Conservation (phyloP, 495 filamentous ascomycete species). For the Penicillium coffeae region DNA sequence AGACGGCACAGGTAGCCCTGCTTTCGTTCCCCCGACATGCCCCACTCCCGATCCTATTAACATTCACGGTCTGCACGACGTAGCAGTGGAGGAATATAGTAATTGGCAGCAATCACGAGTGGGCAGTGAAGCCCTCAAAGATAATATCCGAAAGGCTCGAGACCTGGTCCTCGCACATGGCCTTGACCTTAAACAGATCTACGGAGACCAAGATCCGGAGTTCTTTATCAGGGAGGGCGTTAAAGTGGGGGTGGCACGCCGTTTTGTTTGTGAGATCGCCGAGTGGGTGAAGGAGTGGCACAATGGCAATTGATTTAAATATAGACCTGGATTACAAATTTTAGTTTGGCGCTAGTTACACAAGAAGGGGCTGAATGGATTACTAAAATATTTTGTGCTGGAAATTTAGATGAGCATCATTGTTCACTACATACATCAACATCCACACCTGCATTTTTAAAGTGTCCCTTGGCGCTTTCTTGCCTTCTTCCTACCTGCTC, state of each 20-base stretch:
- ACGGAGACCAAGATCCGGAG: constrained; percentile 3
- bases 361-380: too few species aligned
- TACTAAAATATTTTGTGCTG: too few species aligned
- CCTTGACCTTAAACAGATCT: constrained; percentile 1
- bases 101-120: constrained; percentile 5
- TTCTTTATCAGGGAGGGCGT: constrained; percentile 7
- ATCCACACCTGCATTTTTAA: constrained; percentile 18
- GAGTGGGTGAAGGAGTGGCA: neutral
- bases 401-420: too few species aligned
- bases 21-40: too few species aligned
- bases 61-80: constrained; percentile 2
- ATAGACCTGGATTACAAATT: too few species aligned
- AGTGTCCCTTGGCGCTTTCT: constrained; percentile 21
- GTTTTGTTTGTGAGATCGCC: constrained; percentile 7
- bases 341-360: too few species aligned
- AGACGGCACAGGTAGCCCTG: too few species aligned
- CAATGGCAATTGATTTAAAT: neutral
- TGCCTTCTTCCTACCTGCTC: constrained; percentile 17
- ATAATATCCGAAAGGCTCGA: constrained; percentile 1
- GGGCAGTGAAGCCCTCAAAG: constrained; percentile 2
- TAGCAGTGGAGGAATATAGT: constrained; percentile 8
- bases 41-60: constrained; percentile 1
- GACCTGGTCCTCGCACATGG: constrained; percentile 4
- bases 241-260: constrained; percentile 4
- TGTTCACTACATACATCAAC: constrained; percentile 2